Evolutionary conservation across 164 flowering plant genomes (phyloP), one percentile per base, ranked within the genome.

Genomic region (Annona cherimola): DNA sequence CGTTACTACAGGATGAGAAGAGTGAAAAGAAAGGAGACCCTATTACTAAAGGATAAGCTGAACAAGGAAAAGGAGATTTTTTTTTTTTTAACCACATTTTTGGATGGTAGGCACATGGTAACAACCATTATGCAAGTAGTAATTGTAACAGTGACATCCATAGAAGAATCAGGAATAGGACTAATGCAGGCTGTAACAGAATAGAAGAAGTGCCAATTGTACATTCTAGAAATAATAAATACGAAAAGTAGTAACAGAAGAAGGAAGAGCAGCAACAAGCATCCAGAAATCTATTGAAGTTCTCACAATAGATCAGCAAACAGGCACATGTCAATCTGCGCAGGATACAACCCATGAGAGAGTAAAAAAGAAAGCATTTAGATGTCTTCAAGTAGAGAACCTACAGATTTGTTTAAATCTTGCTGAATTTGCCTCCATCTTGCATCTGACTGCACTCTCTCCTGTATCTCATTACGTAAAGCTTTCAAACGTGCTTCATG

Each of bases 361-460:
- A 50, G 57, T 50, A 50, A 50, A 11, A 50, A 16, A 50, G 57
- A 11, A 11, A 50, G 35, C 57, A 50, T 50, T 50, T 16, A 50
- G 57, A 50, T 50, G 57, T 9, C 35, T 19, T 41, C 1, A 42
- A 70, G 43, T 8, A 61, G 75, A 54, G 42, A 72, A 81, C 94
- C 79, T 82, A 95, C 98, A 82, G 88, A 82, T 61, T 79, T 79
- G 81, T 74, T 85, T 35, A 86, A 64, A 72, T 85, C 87, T 79
- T 84, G 87, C 73, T 89, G 94, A 75, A 90, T 84, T 79, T 89
- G 89, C 83, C 84, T 84, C 98, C 99, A 95, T 81, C 80, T 91
- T 72, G 91, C 96, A 83, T 93, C 98, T 71, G 96, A 87, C 2
- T 84, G 71, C 35, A 92, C 91, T 71, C 83, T 86, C 81, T 91